Conservation (phyloP, 257 asterid species). For the Solanum medicagineum region DNA sequence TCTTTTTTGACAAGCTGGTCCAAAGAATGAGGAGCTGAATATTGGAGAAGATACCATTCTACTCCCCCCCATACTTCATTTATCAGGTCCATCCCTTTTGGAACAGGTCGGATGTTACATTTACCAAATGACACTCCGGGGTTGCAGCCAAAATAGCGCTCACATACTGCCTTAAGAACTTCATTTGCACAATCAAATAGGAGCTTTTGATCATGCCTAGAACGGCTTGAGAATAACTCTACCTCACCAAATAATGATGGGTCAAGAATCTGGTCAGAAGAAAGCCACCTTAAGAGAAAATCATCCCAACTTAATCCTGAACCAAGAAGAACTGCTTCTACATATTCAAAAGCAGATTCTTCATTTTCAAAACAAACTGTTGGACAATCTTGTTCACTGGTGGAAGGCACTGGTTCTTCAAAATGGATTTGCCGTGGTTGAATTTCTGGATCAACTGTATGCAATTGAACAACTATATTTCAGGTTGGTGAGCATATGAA, state of each 20-base stretch:
- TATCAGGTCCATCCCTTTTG: conserved; percentile 73
- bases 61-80: conserved; percentile 67
- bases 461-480: conserved; percentile 4
- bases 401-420: conserved; percentile 35
- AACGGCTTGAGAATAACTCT: conserved; percentile 66
- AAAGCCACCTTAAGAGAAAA: conserved; percentile 65
- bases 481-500: conserved; percentile 2
- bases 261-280: conserved; percentile 56
- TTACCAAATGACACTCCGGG: conserved; percentile 18
- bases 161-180: conserved; percentile 54
- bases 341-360: conserved; percentile 97
- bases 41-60: conserved; percentile 36
- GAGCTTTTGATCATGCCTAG: conserved; percentile 62
- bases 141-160: conserved; percentile 41
- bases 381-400: conserved; percentile 38
- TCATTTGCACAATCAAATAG: conserved; percentile 77
- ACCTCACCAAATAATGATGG: conserved; percentile 74
- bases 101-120: conserved; percentile 28
- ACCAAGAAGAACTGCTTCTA: conserved; percentile 94
- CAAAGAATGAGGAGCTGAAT: conserved; percentile 32
- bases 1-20: conserved; percentile 59
- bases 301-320: conserved; percentile 95
- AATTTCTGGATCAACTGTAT: conserved; percentile 46
- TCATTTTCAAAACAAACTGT: conserved; percentile 58
- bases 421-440: conserved; percentile 65